Conservation (phyloP, 805 yeast genomes). For the Lipomyces kockii region DNA sequence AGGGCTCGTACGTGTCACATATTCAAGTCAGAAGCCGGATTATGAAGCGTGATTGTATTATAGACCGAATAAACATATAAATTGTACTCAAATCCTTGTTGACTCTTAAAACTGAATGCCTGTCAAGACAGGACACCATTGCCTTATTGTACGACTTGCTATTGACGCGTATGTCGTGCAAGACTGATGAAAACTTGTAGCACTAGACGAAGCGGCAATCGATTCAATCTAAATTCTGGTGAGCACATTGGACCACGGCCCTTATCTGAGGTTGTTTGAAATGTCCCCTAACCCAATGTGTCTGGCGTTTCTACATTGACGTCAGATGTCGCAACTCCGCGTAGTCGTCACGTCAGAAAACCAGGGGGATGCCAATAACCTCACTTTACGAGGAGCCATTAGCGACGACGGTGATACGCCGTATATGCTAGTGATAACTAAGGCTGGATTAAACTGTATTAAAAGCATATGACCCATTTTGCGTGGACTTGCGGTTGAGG, state of each 20-base stretch:
- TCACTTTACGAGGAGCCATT: not conserved
- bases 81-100: not conserved
- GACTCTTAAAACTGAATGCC: not conserved
- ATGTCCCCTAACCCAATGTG: not conserved
- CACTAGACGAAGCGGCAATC: too few relatives aligned
- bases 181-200: too few relatives aligned
- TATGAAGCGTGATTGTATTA: constrained; percentile 21
- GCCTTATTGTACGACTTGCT: not conserved
- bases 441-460: not conserved
- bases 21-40: constrained; percentile 31
- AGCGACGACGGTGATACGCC: not conserved
- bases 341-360: not conserved
- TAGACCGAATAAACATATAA: not conserved
- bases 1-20: constrained; percentile 23
- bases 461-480: not conserved
- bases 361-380: not conserved
- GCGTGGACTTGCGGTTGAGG: not conserved
- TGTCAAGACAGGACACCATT: not conserved
- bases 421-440: too few relatives aligned
- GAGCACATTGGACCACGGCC: too few relatives aligned
- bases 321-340: not conserved
- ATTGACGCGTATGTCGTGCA: too few relatives aligned
- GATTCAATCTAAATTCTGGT: too few relatives aligned
- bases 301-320: too few relatives aligned
- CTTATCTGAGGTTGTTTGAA: too few relatives aligned